Conservation (phyloP, 768 basidiomycete species). For the Leccinum sublutescens region DNA sequence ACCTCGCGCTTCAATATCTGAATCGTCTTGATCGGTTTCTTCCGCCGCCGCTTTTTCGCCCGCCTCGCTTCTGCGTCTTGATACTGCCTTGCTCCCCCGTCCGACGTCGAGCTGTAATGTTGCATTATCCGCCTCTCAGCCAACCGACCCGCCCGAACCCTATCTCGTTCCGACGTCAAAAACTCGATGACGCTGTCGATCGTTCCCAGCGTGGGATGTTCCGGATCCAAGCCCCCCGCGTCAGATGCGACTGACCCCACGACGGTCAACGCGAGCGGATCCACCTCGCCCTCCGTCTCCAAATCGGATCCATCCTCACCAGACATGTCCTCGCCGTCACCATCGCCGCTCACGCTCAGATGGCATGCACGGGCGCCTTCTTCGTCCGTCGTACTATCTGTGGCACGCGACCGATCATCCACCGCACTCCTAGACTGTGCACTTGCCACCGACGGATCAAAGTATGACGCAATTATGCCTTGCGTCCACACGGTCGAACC, state of each 20-base stretch:
- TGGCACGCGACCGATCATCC: constrained; percentile 26
- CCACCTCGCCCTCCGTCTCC: constrained; percentile 40
- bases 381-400: constrained; percentile 21
- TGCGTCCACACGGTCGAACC: constrained; percentile 69
- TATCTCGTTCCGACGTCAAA: constrained; percentile 64
- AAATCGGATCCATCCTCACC: constrained; percentile 26
- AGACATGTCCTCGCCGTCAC: constrained; percentile 9
- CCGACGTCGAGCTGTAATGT: constrained; percentile 36
- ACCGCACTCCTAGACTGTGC: constrained; percentile 24
- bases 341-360: not conserved
- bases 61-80: constrained; percentile 39
- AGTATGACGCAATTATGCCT: constrained; percentile 56
- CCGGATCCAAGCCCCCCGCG: constrained; percentile 28
- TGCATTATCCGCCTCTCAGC: constrained; percentile 26
- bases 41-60: constrained; percentile 38
- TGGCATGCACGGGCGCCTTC: constrained; percentile 2
- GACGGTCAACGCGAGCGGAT: constrained; percentile 25
- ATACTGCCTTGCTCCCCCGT: constrained; percentile 38
- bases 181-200: constrained; percentile 76
- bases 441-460: constrained; percentile 37
- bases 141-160: constrained; percentile 45
- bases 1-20: constrained; percentile 28
- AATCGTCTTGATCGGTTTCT: constrained; percentile 32
- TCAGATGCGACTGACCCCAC: constrained; percentile 26
- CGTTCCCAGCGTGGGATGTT: constrained; percentile 66